These are phyloP conservation scores for Pythium utonaiense DNA, from an alignment of 352 stramenopile species.

Conservation along the genomic window DNA sequence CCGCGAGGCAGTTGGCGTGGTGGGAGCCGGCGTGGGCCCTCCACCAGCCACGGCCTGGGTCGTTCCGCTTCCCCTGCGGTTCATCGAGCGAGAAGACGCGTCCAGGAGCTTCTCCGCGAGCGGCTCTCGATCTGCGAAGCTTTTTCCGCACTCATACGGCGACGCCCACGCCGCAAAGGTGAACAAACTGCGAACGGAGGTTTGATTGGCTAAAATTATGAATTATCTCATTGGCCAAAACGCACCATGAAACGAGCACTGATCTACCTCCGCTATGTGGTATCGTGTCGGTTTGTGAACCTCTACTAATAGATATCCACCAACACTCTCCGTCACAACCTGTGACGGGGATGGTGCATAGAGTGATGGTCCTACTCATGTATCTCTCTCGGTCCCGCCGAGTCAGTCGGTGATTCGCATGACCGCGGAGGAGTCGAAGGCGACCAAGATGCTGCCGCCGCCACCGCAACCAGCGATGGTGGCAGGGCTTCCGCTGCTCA, in stretches of 20 bases:
- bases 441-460: neutral
- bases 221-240: constrained; percentile 23
- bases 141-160: constrained; percentile 29
- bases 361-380: constrained; percentile 10
- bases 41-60: neutral
- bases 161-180: constrained; percentile 18
- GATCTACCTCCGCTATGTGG: neutral
- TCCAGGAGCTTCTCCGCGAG: constrained; percentile 5
- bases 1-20: neutral
- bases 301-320: neutral
- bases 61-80: constrained; percentile 10
- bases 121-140: constrained; percentile 14
- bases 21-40: neutral
- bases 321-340: no score
- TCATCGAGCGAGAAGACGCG: constrained; percentile 12
- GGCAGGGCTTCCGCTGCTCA: constrained; percentile 22
- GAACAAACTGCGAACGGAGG: constrained; percentile 20
- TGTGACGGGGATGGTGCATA: no score
- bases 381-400: neutral
- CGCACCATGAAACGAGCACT: neutral
- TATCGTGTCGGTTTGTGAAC: no score
- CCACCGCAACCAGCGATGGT: constrained; percentile 9
- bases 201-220: constrained; percentile 17
- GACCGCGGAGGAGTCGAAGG: constrained; percentile 9
- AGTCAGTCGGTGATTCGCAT: constrained; percentile 1